Conservation (phyloP, 2,329 filamentous ascomycete species). For the Sclerotinia sclerotiorum region DNA sequence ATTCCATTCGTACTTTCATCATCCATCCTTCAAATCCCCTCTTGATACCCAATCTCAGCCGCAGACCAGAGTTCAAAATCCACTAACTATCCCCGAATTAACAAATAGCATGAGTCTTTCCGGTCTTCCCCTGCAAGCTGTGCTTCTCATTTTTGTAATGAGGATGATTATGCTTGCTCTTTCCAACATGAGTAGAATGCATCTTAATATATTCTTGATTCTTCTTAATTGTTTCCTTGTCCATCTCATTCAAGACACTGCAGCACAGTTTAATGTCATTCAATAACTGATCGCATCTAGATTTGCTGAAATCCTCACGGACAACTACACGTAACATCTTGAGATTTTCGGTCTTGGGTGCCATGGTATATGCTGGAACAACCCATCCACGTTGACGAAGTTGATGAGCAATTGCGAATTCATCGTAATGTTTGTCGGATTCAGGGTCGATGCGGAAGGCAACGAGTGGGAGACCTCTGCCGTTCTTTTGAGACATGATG, state of each 20-base stretch:
- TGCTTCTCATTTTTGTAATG: slow-evolving; percentile 73
- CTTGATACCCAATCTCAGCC: not conserved
- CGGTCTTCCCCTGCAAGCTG: slow-evolving; percentile 83
- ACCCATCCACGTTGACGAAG: slow-evolving; percentile 88
- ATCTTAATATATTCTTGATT: slow-evolving; percentile 65
- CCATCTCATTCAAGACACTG: slow-evolving; percentile 69
- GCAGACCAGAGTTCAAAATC: not conserved
- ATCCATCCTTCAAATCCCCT: not conserved
- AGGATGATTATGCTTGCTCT: slow-evolving; percentile 49
- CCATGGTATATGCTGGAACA: slow-evolving; percentile 96
- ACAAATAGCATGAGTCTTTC: slow-evolving; percentile 87
- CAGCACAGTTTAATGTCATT: slow-evolving; percentile 76
- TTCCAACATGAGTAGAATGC: slow-evolving; percentile 53
- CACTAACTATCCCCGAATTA: slow-evolving; percentile 42
- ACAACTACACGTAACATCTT: slow-evolving; percentile 94
- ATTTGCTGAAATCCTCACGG: slow-evolving; percentile 85
- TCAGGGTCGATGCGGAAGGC: slow-evolving; percentile 74
- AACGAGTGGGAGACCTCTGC: slow-evolving; percentile 81
- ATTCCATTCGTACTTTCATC: not conserved
- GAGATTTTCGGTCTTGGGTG: slow-evolving; percentile 64
- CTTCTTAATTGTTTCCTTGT: slow-evolving; percentile 66
- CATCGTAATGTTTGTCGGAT: slow-evolving; percentile 61
- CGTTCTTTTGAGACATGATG: slow-evolving; percentile 80
- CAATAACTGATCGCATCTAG: slow-evolving; percentile 76
- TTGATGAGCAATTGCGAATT: slow-evolving; percentile 80